These are phyloP conservation scores for Zanthoxylum bungeanum DNA, from an alignment of 345 rosid genomes.

Conservation along the genomic window DNA sequence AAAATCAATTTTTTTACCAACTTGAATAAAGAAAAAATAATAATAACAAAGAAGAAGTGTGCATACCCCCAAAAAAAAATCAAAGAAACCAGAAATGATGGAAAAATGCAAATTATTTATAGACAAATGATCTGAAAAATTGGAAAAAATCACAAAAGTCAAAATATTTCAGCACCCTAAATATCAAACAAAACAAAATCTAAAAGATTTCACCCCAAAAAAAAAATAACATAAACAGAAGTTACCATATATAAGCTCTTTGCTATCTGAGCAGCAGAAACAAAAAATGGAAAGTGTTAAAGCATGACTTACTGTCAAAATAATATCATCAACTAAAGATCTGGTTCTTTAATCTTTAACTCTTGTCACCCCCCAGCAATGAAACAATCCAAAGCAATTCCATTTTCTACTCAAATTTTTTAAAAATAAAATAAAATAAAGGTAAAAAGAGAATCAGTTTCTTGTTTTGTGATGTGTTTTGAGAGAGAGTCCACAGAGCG, in stretches of 20 bases:
- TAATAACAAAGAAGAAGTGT: not conserved
- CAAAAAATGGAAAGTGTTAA: slow-evolving; percentile 1
- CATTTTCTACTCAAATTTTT: not conserved
- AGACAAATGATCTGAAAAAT: slow-evolving; percentile 4
- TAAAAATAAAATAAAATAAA: too few species aligned
- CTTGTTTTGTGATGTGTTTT: not conserved
- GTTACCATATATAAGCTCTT: not conserved
- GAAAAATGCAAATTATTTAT: not conserved
- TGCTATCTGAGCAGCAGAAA: not conserved
- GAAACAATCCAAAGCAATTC: not conserved
- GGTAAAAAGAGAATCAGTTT: not conserved
- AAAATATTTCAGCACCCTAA: slow-evolving; percentile 5
- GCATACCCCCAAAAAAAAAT: not conserved
- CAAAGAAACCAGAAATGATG: not conserved
- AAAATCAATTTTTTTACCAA: not conserved
- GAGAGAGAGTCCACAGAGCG: slow-evolving; percentile 3
- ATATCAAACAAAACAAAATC: not conserved
- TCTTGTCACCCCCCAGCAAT: not conserved
- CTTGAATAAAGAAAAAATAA: not conserved
- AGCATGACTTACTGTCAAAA: slow-evolving; percentile 29
- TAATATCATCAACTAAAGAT: slow-evolving; percentile 19
- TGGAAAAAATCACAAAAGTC: not conserved
- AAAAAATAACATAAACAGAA: not conserved
- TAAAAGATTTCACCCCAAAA: not conserved
- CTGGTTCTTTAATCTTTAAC: not conserved